These are phyloP conservation scores for Porogramme epimiltina DNA, from an alignment of 1,284 basidiomycete genomes.

Conservation along the genomic window DNA sequence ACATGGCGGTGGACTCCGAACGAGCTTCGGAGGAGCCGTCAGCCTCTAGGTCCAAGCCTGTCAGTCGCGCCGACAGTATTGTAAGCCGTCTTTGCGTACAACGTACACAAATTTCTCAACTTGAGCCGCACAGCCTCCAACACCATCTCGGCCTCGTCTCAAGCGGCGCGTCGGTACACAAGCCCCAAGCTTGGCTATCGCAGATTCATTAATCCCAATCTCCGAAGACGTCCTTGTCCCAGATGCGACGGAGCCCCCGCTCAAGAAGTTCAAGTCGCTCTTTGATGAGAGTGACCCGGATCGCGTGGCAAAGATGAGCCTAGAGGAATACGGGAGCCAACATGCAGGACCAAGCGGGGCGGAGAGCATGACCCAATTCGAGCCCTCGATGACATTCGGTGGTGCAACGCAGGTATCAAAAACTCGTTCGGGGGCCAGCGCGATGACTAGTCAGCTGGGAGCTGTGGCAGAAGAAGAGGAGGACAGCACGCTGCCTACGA, in stretches of 20 bases:
- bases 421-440: neutral
- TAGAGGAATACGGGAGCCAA: constrained; percentile 26
- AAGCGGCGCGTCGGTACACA: constrained; percentile 41
- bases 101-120: neutral
- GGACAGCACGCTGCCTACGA: constrained; percentile 19
- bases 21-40: constrained; percentile 9
- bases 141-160: constrained; percentile 33
- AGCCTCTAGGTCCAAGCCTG: neutral
- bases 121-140: constrained; percentile 12
- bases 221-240: constrained; percentile 25
- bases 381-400: constrained; percentile 9
- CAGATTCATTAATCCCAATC: constrained; percentile 19
- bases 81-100: constrained; percentile 10
- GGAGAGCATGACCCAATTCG: constrained; percentile 40
- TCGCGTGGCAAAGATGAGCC: constrained; percentile 27
- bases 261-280: constrained; percentile 70
- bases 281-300: constrained; percentile 69
- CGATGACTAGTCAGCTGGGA: constrained; percentile 2
- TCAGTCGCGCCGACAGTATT: constrained; percentile 5
- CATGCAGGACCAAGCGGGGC: constrained; percentile 14
- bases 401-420: neutral
- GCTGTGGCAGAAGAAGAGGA: constrained; percentile 26
- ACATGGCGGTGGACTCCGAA: constrained; percentile 14
- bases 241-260: constrained; percentile 50
- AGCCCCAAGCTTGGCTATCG: constrained; percentile 6